phyloP scores from a whole-genome alignment of 2,329 filamentous ascomycete species.

The Penicillium sp. region DNA sequence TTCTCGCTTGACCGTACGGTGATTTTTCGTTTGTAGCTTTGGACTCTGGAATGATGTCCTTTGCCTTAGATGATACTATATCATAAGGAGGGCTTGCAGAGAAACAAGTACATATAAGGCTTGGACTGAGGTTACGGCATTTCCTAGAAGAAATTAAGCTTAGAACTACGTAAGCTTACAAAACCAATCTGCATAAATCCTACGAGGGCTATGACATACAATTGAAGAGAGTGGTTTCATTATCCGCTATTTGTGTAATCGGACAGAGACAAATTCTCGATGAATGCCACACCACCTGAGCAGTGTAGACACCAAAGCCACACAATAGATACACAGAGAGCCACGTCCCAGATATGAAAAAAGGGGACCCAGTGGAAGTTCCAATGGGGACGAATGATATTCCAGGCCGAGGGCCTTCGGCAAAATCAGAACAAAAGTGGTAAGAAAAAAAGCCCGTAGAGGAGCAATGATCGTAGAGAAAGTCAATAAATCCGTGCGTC shows the following conservation, averaged over 20 bases:
- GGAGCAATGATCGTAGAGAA: conserved; percentile 26
- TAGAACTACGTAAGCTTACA: background rate
- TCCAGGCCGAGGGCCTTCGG: background rate
- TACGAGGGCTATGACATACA: background rate
- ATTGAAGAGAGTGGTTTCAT: background rate
- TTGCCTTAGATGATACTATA: background rate
- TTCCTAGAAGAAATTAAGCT: background rate
- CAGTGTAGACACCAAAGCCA: conserved; percentile 3
- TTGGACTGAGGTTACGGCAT: background rate
- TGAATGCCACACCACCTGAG: background rate
- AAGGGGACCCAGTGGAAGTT: background rate
- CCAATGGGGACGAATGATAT: conserved; percentile 7
- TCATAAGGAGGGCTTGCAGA: background rate
- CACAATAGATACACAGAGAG: conserved; percentile 8
- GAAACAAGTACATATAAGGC: background rate
- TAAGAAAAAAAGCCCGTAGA: conserved; percentile 15
- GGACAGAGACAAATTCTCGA: conserved; percentile 1
- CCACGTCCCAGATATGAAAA: conserved; percentile 5
- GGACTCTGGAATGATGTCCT: background rate
- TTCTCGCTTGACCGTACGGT: background rate
- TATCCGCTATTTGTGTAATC: conserved; percentile 8
- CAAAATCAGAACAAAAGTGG: conserved; percentile 11
- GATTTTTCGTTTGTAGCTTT: background rate
- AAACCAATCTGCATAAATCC: background rate
- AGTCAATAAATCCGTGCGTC: conserved; percentile 26